Base-by-base conservation (phyloP, 1,284 basidiomycete species). In the Leccinum huronense region DNA sequence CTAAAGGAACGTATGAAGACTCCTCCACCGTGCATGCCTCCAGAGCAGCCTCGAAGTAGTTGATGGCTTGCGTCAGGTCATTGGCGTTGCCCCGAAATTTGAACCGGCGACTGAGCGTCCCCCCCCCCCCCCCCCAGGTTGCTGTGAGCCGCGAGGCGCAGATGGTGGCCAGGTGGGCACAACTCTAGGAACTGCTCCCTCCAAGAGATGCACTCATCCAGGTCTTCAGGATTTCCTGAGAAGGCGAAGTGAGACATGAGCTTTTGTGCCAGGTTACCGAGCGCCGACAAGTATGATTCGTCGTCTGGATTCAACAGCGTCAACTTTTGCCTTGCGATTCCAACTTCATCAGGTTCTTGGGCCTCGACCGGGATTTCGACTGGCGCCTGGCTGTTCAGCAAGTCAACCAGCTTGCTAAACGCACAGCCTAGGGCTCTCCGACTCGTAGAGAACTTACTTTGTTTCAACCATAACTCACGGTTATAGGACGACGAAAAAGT, bases 1-100 rank as follows among this genome's bases (percentile, higher is more conserved):
- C 61, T 1, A 68, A 53, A 13, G 61, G 42, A 23, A 67, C 16
- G 55, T 73, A 73, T 55, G 48, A 57, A 6, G 66, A 14, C 2
- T 71, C 60, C 0, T 64, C 60, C 5, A 71, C 59, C 10, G 69
- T 30, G 58, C 63, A 67, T 11, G 57, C 58, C 6, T 60, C 58
- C 34, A 73, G 48, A 3, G 66, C 61, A 34, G 59, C 38, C 30
- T 73, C 66, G 3, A 66, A 64, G 38, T 63, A 59, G 48, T 56
- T 14, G 23, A 75, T n/a, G 14, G 65, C 73, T 61, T 69, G 58
- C 5, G 61, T 48, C 27, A 73, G 38, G 57, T 75, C 71, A 11
- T 38, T 42, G 10, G 54, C 33, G 14, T 69, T 57, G 8, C 62
- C 64, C 14, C 45, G 59, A 38, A 69, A 23, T 45, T 57, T 71